Conservation (phyloP, 2,329 filamentous ascomycete genomes). For the Pyrenophora seminiperda region DNA sequence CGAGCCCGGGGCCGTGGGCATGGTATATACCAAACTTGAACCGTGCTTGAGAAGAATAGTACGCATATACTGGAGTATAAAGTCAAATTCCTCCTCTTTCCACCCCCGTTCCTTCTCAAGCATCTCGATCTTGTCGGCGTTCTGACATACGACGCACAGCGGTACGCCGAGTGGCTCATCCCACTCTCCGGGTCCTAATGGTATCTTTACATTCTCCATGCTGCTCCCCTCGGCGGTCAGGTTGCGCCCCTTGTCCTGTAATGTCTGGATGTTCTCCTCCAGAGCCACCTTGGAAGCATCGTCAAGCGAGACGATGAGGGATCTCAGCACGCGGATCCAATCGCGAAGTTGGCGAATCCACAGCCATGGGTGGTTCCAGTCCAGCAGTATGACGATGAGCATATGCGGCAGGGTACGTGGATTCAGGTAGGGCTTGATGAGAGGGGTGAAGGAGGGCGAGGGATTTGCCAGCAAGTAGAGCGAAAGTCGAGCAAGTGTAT, state of each 20-base stretch:
- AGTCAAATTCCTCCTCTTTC: constrained; percentile 97
- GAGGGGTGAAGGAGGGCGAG: constrained; percentile 78
- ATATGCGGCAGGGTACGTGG: constrained; percentile 84
- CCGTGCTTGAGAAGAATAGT: constrained; percentile 78
- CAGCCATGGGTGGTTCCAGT: constrained; percentile 92
- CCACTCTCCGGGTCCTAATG: constrained; percentile 88
- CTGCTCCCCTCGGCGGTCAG: constrained; percentile 35
- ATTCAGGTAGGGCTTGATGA: constrained; percentile 83
- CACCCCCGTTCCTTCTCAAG: constrained; percentile 88
- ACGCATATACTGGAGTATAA: constrained; percentile 88
- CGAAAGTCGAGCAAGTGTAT: constrained; percentile 87
- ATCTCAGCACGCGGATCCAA: constrained; percentile 85
- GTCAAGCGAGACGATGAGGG: constrained; percentile 74
- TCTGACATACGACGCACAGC: constrained; percentile 93
- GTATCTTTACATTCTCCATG: constrained; percentile 60
- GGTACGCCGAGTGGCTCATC: constrained; percentile 86
- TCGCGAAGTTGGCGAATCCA: constrained; percentile 88
- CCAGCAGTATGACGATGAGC: constrained; percentile 84
- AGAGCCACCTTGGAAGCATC: constrained; percentile 79
- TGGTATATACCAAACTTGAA: constrained; percentile 63
- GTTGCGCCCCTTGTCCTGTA: constrained; percentile 64
- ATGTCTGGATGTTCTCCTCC: constrained; percentile 81
- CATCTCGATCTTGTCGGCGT: constrained; percentile 88
- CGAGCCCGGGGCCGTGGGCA: constrained; percentile 66
- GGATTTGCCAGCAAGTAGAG: constrained; percentile 87